Evolutionary conservation across 2,329 filamentous ascomycete genomes (phyloP).

Genomic region (Penicillium psychrosexuale): DNA sequence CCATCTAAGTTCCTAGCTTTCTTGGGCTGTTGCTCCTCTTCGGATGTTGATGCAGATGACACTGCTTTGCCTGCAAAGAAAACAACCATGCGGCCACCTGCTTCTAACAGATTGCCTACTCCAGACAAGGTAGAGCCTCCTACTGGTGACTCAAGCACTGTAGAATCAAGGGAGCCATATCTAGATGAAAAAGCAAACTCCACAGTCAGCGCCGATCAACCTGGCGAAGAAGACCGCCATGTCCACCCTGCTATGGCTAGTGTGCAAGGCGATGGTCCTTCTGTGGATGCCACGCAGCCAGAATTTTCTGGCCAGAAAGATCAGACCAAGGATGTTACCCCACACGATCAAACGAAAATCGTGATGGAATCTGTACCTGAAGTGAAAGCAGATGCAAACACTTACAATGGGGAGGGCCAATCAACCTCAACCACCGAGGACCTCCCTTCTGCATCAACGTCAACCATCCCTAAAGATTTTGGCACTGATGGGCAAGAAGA

Average conservation of each 20-base stretch:
- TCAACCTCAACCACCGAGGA: slow-evolving; percentile 65
- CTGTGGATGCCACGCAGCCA: slow-evolving; percentile 15
- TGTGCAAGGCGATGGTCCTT: slow-evolving; percentile 34
- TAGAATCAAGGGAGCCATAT: slow-evolving; percentile 40
- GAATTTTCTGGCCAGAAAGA: slow-evolving; percentile 12
- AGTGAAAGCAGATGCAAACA: slow-evolving; percentile 14
- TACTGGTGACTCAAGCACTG: slow-evolving; percentile 39
- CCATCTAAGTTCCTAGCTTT: slow-evolving; percentile 45
- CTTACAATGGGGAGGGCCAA: slow-evolving; percentile 22
- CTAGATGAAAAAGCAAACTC: slow-evolving; percentile 40
- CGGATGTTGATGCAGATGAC: slow-evolving; percentile 46
- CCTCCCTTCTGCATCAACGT: slow-evolving; percentile 44
- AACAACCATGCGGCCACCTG: slow-evolving; percentile 40
- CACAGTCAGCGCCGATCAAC: slow-evolving; percentile 30
- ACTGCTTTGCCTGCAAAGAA: slow-evolving; percentile 46
- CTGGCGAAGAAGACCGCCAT: slow-evolving; percentile 30
- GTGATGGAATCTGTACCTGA: slow-evolving; percentile 17
- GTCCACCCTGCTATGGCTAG: slow-evolving; percentile 37
- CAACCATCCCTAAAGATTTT: slow-evolving; percentile 35
- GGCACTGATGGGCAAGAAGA: slow-evolving; percentile 45
- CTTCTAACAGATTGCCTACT: slow-evolving; percentile 36
- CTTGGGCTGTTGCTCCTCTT: slow-evolving; percentile 49
- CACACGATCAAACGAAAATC: slow-evolving; percentile 3
- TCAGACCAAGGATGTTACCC: slow-evolving; percentile 15
- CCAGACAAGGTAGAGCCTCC: slow-evolving; percentile 41